Evolutionary conservation across 2,329 filamentous ascomycete species (phyloP), one percentile per base, ranked within the genome.

Genomic region (Amylocarpus encephaloides): DNA sequence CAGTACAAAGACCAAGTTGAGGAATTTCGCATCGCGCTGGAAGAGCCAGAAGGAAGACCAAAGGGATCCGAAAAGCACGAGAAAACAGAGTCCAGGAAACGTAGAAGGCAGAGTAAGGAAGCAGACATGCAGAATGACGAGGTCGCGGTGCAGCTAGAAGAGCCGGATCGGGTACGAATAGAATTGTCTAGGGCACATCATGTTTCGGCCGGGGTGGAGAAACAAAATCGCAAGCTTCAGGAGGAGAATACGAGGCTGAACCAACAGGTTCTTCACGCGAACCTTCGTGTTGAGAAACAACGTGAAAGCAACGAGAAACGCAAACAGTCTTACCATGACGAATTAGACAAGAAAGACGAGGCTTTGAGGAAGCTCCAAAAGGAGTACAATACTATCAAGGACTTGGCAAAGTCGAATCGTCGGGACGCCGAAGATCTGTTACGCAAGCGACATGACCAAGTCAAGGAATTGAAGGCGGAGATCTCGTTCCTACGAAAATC

Each of bases 1-100:
- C 75, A 82, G 55, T 83, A 84, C 64, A 75, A 76, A 54, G 71
- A 72, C 26, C 78, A 78, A 48, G 78, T 83, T 7, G 75, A 79
- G 52, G 77, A 83, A 54, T 69, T 85, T 48, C 78, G 82, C 51
- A 66, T 66, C 75, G 56, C 67, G 77, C 13, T 75, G 71, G 51
- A 71, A 72, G 51, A 64, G 57, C 64, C 67, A 15, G 66, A 73
- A 0, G 77, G 77, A 2, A 75, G 76, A 5, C 68, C 71, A 16
- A 76, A 73, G 1, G 74, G 79, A 51, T 76, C 73, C 2, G 62
- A 80, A 5, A 51, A 76, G 1, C n/a, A 40, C 11, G 38, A 40
- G 16, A 16, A 16, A 5, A 40, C 10, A 18, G 38, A 40, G n/a
- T 40, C 16, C n/a, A 16, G 12, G 11, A 36, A 36, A 10, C 15